Evolutionary conservation across 441 rosid genomes (phyloP).

Genomic region (Aquilaria agallochum): DNA sequence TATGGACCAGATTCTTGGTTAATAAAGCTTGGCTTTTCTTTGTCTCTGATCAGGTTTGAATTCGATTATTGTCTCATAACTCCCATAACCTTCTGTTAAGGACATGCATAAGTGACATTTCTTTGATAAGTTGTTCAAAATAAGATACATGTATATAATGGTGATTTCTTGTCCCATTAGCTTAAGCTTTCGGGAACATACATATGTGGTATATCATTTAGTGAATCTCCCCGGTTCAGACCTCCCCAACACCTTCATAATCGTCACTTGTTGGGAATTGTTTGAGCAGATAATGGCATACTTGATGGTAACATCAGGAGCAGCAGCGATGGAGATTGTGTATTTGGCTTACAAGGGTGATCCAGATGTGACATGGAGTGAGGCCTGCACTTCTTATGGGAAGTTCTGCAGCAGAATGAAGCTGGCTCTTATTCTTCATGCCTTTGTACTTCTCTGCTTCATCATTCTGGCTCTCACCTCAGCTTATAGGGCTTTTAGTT

Average conservation of each 20-base stretch:
- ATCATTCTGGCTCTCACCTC: slow-evolving; percentile 62
- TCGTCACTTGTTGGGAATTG: too few species aligned
- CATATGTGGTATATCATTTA: too few species aligned
- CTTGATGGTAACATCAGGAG: slow-evolving; percentile 73
- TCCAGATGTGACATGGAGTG: slow-evolving; percentile 74
- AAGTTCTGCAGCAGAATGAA: slow-evolving; percentile 56
- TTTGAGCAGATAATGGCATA: slow-evolving; percentile 62
- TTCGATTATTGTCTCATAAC: too few species aligned
- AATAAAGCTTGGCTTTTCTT: slow-evolving; percentile 77
- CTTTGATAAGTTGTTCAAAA: too few species aligned
- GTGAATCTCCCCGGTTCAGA: too few species aligned
- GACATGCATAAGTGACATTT: too few species aligned
- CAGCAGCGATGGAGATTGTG: slow-evolving; percentile 64
- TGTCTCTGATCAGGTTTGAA: slow-evolving; percentile 77
- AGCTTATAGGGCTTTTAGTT: slow-evolving; percentile 67
- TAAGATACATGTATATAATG: too few species aligned
- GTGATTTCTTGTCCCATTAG: too few species aligned
- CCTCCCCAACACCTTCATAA: too few species aligned
- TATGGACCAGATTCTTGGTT: slow-evolving; percentile 50
- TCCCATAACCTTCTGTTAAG: too few species aligned
- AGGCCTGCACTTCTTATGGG: slow-evolving; percentile 59
- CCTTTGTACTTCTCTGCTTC: slow-evolving; percentile 50
- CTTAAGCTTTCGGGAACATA: too few species aligned
- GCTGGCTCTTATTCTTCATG: slow-evolving; percentile 59
- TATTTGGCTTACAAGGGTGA: slow-evolving; percentile 68